Conservation (phyloP, 345 rosid genomes). For the Garcia nutans region DNA sequence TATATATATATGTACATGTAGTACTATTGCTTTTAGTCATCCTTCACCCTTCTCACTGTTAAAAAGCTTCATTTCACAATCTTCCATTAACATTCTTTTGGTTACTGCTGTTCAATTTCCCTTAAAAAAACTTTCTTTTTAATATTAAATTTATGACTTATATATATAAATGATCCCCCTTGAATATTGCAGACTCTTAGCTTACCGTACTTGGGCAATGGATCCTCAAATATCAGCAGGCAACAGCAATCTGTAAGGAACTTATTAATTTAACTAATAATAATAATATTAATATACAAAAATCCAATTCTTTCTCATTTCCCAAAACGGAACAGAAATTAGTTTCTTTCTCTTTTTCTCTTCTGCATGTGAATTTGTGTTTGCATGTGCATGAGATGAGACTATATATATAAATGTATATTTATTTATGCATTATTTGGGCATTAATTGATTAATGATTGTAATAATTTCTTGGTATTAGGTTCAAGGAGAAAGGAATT, state of each 20-base stretch:
- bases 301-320: background rate
- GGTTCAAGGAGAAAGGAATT: constrained; percentile 77
- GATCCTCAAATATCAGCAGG: constrained; percentile 61
- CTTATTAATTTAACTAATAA: no score
- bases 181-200: constrained; percentile 72
- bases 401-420: background rate
- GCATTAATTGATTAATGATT: constrained; percentile 28
- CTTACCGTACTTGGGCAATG: constrained; percentile 86
- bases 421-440: background rate
- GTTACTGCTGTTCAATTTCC: constrained; percentile 11
- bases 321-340: background rate
- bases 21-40: no score
- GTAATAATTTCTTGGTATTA: constrained; percentile 26
- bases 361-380: background rate
- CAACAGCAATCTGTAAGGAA: constrained; percentile 63
- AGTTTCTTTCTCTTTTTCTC: background rate
- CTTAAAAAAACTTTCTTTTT: background rate
- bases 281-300: background rate
- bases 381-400: constrained; percentile 15
- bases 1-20: no score
- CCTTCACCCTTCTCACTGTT: constrained; percentile 4
- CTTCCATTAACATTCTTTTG: constrained; percentile 24
- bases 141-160: background rate
- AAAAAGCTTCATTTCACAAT: constrained; percentile 1
- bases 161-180: constrained; percentile 11